These are phyloP conservation scores for Ogataea degrootiae DNA, from an alignment of 805 yeast species.

Conservation along the genomic window DNA sequence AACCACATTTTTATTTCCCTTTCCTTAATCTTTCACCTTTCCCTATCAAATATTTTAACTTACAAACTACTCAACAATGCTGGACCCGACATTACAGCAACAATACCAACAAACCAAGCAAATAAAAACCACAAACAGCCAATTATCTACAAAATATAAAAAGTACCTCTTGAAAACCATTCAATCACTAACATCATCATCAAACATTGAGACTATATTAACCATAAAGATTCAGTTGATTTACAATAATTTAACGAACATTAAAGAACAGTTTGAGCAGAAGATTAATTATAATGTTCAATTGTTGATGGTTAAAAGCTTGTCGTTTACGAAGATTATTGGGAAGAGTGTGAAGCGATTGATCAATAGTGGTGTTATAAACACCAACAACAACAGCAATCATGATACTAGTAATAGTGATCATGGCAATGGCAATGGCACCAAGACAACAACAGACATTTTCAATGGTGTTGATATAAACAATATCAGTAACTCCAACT, in stretches of 20 bases:
- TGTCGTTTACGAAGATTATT: conserved; percentile 1
- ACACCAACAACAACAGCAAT: not conserved
- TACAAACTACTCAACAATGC: conserved; percentile 3
- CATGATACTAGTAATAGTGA: not conserved
- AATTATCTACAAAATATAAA: conserved; percentile 17
- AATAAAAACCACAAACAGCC: conserved; percentile 17
- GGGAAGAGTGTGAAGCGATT: not conserved
- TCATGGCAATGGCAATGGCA: not conserved
- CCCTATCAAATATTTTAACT: not conserved
- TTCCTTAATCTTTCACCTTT: not conserved
- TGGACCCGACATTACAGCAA: conserved; percentile 21
- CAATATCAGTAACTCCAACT: conserved; percentile 1
- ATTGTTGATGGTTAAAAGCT: not conserved
- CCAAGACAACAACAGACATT: not conserved
- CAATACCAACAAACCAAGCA: conserved; percentile 21
- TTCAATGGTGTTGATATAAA: not conserved
- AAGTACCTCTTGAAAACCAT: conserved; percentile 19
- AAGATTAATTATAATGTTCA: conserved; percentile 11
- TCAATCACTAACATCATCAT: conserved; percentile 10
- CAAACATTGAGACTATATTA: conserved; percentile 16
- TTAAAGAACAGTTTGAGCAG: conserved; percentile 18
- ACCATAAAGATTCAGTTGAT: conserved; percentile 24
- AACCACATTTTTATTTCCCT: too few relatives aligned
- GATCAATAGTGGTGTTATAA: not conserved
- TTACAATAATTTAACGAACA: conserved; percentile 25